Conservation (phyloP, 2,329 filamentous ascomycete genomes). For the Penicillium sp. region DNA sequence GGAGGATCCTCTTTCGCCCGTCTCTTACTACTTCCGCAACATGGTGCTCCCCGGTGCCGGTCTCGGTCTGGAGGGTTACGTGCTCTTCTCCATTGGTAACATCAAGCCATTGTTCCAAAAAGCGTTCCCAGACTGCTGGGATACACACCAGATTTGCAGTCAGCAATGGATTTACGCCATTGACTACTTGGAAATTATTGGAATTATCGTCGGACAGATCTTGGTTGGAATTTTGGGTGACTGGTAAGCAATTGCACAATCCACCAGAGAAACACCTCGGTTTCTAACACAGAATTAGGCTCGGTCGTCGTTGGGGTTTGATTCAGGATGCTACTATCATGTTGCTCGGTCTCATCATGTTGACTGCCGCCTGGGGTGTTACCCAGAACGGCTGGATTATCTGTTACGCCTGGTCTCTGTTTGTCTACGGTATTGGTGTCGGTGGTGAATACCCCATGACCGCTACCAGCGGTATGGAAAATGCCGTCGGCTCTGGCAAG, state of each 20-base stretch:
- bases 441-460: constrained; percentile 93
- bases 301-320: constrained; percentile 90
- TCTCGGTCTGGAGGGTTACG: constrained; percentile 90
- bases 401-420: constrained; percentile 92
- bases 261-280: constrained; percentile 1
- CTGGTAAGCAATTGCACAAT: constrained; percentile 47
- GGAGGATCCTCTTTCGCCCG: constrained; percentile 76
- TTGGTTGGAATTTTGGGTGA: constrained; percentile 79
- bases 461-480: constrained; percentile 91
- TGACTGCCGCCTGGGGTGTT: constrained; percentile 86
- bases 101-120: constrained; percentile 77
- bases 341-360: constrained; percentile 88
- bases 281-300: constrained; percentile 49
- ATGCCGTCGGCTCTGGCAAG: constrained; percentile 80
- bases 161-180: constrained; percentile 80
- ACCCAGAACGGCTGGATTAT: constrained; percentile 93
- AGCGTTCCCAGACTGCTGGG: constrained; percentile 80
- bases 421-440: constrained; percentile 76
- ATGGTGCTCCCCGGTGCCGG: constrained; percentile 91
- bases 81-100: constrained; percentile 96
- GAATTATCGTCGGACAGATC: constrained; percentile 93
- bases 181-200: constrained; percentile 88
- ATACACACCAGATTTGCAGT: constrained; percentile 64
- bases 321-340: constrained; percentile 95
- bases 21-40: constrained; percentile 86